Conservation (phyloP, 306 rosid species). For the Begonia loranthoides region DNA sequence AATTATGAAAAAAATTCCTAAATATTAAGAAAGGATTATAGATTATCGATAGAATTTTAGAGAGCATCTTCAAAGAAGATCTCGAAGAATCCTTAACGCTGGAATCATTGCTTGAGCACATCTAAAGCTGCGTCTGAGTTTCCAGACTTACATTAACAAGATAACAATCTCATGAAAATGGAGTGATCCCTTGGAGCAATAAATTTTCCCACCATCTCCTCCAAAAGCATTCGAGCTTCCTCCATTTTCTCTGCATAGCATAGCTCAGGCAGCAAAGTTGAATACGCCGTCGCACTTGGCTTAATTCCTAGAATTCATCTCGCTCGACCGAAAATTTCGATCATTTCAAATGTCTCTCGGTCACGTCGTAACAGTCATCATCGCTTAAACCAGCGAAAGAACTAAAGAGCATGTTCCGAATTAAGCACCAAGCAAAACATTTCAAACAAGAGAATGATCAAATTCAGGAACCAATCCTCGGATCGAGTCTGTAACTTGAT, state of each 20-base stretch:
- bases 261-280: constrained; percentile 66
- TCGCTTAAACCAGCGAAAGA: constrained; percentile 87
- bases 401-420: constrained; percentile 65
- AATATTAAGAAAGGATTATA: too few relatives aligned
- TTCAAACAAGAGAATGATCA: constrained; percentile 54
- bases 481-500: constrained; percentile 74
- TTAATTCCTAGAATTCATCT: constrained; percentile 65
- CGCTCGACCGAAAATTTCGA: constrained; percentile 61
- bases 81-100: too few relatives aligned
- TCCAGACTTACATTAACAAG: constrained; percentile 51
- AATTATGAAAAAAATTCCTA: too few relatives aligned
- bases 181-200: constrained; percentile 68
- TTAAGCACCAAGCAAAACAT: constrained; percentile 50
- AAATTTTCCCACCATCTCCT: constrained; percentile 62
- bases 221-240: constrained; percentile 40
- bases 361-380: constrained; percentile 50
- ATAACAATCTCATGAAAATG: constrained; percentile 41
- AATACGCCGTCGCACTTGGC: constrained; percentile 62
- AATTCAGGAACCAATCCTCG: constrained; percentile 47
- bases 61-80: too few relatives aligned
- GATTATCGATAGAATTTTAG: too few relatives aligned
- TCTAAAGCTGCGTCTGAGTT: constrained; percentile 68
- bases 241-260: constrained; percentile 52
- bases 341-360: constrained; percentile 54
- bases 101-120: constrained; percentile 67